Percentiles rank a stretch among this genome's conserved stretches.
phyloP scores from a whole-genome alignment of 768 basidiomycete species.

The Pisolithus marmoratus region DNA sequence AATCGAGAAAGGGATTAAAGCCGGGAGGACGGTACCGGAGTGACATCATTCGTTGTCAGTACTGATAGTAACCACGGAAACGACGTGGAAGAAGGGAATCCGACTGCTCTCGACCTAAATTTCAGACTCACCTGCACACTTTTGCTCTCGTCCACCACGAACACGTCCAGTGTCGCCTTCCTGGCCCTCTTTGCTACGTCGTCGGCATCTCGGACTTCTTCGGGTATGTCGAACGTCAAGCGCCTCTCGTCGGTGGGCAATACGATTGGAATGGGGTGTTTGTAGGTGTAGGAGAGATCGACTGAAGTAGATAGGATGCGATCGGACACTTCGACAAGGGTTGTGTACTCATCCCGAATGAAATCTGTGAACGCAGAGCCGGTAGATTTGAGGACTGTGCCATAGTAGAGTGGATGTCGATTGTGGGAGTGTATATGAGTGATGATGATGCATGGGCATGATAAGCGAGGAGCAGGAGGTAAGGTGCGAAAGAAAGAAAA shows the following conservation, averaged over 20 bases:
- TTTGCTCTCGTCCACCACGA: constrained; percentile 84
- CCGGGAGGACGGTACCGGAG: neutral
- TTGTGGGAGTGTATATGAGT: too few relatives aligned
- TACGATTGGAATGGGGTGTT: constrained; percentile 35
- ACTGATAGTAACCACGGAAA: neutral
- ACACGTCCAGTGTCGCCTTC: constrained; percentile 66
- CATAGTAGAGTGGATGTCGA: too few relatives aligned
- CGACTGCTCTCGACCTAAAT: neutral
- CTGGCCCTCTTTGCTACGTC: constrained; percentile 50
- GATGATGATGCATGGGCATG: too few relatives aligned
- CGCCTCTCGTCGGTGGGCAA: constrained; percentile 47
- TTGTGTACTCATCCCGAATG: constrained; percentile 84
- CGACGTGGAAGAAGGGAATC: neutral
- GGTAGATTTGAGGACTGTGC: constrained; percentile 78
- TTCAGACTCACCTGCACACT: constrained; percentile 71
- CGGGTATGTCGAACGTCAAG: constrained; percentile 42
- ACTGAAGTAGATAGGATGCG: constrained; percentile 88
- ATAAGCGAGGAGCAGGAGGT: neutral
- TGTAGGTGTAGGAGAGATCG: constrained; percentile 68
- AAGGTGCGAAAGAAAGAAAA: neutral
- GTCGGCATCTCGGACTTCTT: constrained; percentile 41
- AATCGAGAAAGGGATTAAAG: neutral
- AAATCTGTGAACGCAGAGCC: constrained; percentile 84
- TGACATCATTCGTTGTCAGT: neutral
- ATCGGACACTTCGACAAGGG: constrained; percentile 75